These are phyloP conservation scores for Metschnikowia picachoensis DNA, from an alignment of 805 yeast genomes.

Conservation along the genomic window DNA sequence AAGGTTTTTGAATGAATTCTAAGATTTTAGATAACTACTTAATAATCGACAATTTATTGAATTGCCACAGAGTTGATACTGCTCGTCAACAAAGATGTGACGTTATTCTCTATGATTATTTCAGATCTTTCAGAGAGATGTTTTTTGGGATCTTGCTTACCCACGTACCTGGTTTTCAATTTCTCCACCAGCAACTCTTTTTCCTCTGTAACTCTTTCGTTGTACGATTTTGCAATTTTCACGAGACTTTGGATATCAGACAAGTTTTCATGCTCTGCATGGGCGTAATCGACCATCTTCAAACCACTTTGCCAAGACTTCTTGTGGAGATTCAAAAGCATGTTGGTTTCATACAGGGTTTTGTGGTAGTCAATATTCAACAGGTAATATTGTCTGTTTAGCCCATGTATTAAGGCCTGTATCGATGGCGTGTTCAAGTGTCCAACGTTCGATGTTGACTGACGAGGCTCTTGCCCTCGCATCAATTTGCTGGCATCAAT, in stretches of 20 bases:
- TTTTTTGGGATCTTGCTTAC: conserved; percentile 98
- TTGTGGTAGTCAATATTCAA: conserved; percentile 91
- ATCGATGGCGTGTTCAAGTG: conserved; percentile 93
- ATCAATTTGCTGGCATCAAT: conserved; percentile 83
- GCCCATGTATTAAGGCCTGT: conserved; percentile 94
- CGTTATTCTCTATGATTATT: conserved; percentile 80
- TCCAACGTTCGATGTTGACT: conserved; percentile 93
- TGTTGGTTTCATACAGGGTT: conserved; percentile 86
- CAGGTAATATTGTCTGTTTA: conserved; percentile 95
- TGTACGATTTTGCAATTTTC: conserved; percentile 83
- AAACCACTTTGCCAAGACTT: conserved; percentile 95
- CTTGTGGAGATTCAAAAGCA: conserved; percentile 92
- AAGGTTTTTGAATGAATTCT: conserved; percentile 5
- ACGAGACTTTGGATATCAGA: conserved; percentile 76
- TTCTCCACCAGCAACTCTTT: conserved; percentile 84
- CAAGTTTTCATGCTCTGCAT: conserved; percentile 70
- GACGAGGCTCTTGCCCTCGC: conserved; percentile 98
- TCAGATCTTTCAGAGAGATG: conserved; percentile 90
- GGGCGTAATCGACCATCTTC: conserved; percentile 69
- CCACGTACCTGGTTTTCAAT: conserved; percentile 92
- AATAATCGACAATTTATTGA: conserved; percentile 38
- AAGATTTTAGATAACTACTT: not conserved
- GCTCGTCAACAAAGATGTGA: conserved; percentile 81
- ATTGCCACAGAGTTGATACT: conserved; percentile 89
- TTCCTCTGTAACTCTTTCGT: conserved; percentile 88